A percentile compares a stretch with the other conserved stretches of the same genome.
These are phyloP conservation scores for Phytophthora megakarya DNA, from an alignment of 352 stramenopile genomes.

Conservation along the genomic window DNA sequence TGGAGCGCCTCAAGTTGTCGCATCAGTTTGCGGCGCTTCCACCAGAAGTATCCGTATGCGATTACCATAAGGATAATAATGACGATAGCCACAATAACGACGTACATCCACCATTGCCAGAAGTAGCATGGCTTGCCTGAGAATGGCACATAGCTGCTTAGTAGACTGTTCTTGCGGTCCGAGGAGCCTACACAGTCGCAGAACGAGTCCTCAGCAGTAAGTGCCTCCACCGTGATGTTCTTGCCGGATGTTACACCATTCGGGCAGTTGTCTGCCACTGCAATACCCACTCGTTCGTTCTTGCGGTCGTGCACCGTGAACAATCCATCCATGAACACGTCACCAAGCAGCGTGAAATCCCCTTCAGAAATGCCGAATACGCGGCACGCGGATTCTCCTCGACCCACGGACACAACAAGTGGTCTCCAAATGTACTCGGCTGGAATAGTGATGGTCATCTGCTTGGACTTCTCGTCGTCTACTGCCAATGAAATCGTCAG, in stretches of 20 bases:
- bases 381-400: slow-evolving; percentile 52
- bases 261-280: slow-evolving; percentile 69
- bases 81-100: slow-evolving; percentile 62
- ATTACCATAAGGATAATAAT: slow-evolving; percentile 59
- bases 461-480: slow-evolving; percentile 46
- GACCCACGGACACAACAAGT: slow-evolving; percentile 55
- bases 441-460: slow-evolving; percentile 78
- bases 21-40: slow-evolving; percentile 55
- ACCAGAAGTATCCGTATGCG: slow-evolving; percentile 58
- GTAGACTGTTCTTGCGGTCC: slow-evolving; percentile 63
- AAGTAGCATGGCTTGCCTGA: slow-evolving; percentile 80
- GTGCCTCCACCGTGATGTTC: slow-evolving; percentile 57
- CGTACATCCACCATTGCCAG: slow-evolving; percentile 90
- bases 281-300: slow-evolving; percentile 57
- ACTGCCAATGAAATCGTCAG: slow-evolving; percentile 69
- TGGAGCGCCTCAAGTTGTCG: slow-evolving; percentile 46
- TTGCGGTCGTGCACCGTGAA: slow-evolving; percentile 84
- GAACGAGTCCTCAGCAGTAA: slow-evolving; percentile 45
- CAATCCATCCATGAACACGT: slow-evolving; percentile 88
- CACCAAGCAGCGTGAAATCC: slow-evolving; percentile 71
- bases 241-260: slow-evolving; percentile 75
- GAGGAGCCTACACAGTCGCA: slow-evolving; percentile 69
- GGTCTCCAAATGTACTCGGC: slow-evolving; percentile 86
- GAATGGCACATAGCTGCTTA: slow-evolving; percentile 68
- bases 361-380: slow-evolving; percentile 86